phyloP scores from a whole-genome alignment of 1,139 yeast genomes.

The Debaryomyces subglobosus region DNA sequence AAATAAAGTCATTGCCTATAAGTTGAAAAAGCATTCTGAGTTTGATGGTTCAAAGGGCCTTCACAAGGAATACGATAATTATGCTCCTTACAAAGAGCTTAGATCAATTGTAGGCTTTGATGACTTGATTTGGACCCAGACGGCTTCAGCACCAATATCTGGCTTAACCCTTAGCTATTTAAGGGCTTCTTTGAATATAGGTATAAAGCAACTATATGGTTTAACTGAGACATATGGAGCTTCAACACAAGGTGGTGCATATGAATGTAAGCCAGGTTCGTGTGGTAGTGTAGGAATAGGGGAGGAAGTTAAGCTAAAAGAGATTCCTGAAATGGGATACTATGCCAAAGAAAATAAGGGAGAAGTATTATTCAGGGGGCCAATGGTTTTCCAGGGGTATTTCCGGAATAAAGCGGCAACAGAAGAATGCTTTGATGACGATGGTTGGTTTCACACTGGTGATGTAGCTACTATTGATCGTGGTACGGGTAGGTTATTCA shows the following conservation, averaged over 20 bases:
- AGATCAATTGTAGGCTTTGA: constrained; percentile 29
- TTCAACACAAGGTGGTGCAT: constrained; percentile 28
- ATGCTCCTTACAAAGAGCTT: constrained; percentile 13
- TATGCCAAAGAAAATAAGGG: constrained; percentile 26
- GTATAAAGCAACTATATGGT: constrained; percentile 42
- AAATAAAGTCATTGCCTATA: constrained; percentile 25
- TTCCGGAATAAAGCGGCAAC: constrained; percentile 45
- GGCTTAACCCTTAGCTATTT: constrained; percentile 34
- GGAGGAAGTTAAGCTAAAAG: constrained; percentile 30
- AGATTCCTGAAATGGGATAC: constrained; percentile 33
- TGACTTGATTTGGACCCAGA: constrained; percentile 27
- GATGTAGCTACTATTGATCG: constrained; percentile 30
- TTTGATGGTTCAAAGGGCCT: constrained; percentile 32
- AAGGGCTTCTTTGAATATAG: constrained; percentile 36
- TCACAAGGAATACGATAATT: constrained; percentile 18
- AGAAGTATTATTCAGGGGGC: constrained; percentile 36
- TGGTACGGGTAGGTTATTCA: constrained; percentile 28
- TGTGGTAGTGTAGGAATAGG: constrained; percentile 36
- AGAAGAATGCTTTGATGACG: constrained; percentile 46
- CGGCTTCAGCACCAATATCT: constrained; percentile 43
- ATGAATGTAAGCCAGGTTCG: constrained; percentile 37
- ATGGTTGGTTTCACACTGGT: constrained; percentile 33
- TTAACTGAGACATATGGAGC: constrained; percentile 44
- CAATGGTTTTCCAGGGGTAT: constrained; percentile 34
- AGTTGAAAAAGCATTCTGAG: constrained; percentile 26